Conservation (phyloP, 805 yeast species). For the Wickerhamiella australiensis region DNA sequence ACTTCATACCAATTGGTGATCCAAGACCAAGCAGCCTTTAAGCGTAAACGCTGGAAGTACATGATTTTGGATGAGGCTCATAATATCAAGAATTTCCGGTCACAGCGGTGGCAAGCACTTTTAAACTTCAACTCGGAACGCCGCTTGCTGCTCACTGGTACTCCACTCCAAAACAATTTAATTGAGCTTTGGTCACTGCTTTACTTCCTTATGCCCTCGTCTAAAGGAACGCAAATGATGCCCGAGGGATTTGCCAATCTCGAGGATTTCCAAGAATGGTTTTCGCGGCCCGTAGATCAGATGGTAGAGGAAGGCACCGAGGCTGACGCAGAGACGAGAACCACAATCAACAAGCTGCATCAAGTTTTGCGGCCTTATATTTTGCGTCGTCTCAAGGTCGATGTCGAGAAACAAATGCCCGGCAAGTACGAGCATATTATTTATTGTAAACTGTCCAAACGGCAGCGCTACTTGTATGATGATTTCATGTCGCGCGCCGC, state of each 20-base stretch:
- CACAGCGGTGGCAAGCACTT: constrained; percentile 94
- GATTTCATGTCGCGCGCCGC: constrained; percentile 96
- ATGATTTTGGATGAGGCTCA: constrained; percentile 98
- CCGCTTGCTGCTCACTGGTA: constrained; percentile 82
- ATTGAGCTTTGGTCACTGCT: constrained; percentile 93
- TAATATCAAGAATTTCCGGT: constrained; percentile 88
- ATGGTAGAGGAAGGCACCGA: constrained; percentile 73
- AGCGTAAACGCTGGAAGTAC: constrained; percentile 87
- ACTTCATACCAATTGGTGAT: constrained; percentile 96
- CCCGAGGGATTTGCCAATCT: constrained; percentile 94
- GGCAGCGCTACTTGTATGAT: constrained; percentile 85
- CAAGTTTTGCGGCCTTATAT: constrained; percentile 89
- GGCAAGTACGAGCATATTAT: constrained; percentile 92
- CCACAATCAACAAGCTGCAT: constrained; percentile 79
- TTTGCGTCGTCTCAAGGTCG: constrained; percentile 81
- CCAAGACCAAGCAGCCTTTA: constrained; percentile 89
- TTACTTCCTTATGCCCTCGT: constrained; percentile 91
- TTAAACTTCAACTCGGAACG: constrained; percentile 87
- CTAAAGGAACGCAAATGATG: constrained; percentile 46
- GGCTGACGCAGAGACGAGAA: constrained; percentile 53
- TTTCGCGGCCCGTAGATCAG: constrained; percentile 92
- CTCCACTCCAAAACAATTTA: constrained; percentile 89
- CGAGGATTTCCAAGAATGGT: constrained; percentile 96
- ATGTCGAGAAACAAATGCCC: constrained; percentile 98
- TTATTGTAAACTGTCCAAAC: constrained; percentile 79